Base-by-base conservation (phyloP, 352 stramenopile species). In the Globisporangium emineosum region DNA sequence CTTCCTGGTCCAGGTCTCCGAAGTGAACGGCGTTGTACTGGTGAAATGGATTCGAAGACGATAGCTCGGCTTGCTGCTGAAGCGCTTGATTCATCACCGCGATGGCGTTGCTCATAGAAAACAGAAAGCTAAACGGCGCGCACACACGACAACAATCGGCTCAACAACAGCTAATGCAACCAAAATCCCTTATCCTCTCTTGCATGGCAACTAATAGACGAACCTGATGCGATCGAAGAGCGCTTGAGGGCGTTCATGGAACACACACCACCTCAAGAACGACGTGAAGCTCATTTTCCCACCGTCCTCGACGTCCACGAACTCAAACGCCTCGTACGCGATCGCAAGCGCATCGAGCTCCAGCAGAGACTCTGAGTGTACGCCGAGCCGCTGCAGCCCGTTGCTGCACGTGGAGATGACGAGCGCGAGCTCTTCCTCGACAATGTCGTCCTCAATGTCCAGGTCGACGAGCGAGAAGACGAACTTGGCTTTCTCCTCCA, bases 361-460 rank as follows among this genome's bases (percentile, higher is more conserved):
- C 2, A 57, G 37, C 23, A 85, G 25, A 19, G 57, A 29, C 3
- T 67, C 64, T 5, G 54, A 23, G 55, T 61, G 35, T 0, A 93
- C 19, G 0, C 71, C 66, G 0, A 91, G 69, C 0, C 78, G 69
- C 3, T 55, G 43, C 12, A 93, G 55, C 0, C 82, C 84, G 12
- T 79, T 66, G 37, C 60, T 78, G 47, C 75, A 87, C 7, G 79
- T 66, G 12, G 76, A 76, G n/a, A 93, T 70, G 3, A 89, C 62
- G 54, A 93, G 73, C 27, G 79, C 82, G 50, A 93, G 69, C 66
- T 91, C 82, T 33, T 81, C 73, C 61, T 89, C 80, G 62, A 83
- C 74, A 45, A 90, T 82, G 60, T 93, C 84, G 67, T 93, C 84
- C 54, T 93, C 84, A 1, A 70, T 80, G 59, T 93, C 82, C 50